Percentiles rank a stretch among this genome's conserved stretches.
Conservation (phyloP, 2,329 filamentous ascomycete species). For the Parasarocladium wereldwijsianum region DNA sequence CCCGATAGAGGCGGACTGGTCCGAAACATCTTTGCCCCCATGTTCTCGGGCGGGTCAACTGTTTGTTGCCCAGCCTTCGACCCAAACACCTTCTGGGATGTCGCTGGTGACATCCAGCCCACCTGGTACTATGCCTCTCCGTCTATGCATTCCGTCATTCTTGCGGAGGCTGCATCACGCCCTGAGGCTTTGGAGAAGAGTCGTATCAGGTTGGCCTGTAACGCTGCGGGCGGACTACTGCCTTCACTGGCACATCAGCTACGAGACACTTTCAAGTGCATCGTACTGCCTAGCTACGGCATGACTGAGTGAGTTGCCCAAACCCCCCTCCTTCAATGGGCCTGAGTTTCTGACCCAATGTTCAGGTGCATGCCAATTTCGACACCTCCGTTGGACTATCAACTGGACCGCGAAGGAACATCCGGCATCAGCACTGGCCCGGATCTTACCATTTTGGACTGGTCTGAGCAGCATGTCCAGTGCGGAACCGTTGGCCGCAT, state of each 20-base stretch:
- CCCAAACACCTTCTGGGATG: slow-evolving; percentile 40
- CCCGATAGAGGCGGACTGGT: slow-evolving; percentile 31
- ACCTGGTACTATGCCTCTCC: slow-evolving; percentile 46
- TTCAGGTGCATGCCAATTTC: slow-evolving; percentile 40
- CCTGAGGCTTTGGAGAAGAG: slow-evolving; percentile 23
- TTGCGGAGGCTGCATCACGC: slow-evolving; percentile 27
- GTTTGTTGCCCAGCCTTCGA: slow-evolving; percentile 40
- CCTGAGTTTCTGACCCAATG: neutral
- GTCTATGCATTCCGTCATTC: slow-evolving; percentile 39
- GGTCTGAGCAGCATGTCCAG: slow-evolving; percentile 15
- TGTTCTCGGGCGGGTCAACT: slow-evolving; percentile 36
- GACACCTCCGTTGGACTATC: slow-evolving; percentile 36
- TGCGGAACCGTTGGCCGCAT: slow-evolving; percentile 28
- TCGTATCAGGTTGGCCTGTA: slow-evolving; percentile 36
- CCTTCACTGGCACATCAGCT: slow-evolving; percentile 34
- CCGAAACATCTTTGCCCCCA: slow-evolving; percentile 37
- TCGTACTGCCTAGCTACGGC: slow-evolving; percentile 40
- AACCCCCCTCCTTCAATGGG: neutral
- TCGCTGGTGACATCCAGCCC: slow-evolving; percentile 28
- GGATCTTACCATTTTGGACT: slow-evolving; percentile 33
- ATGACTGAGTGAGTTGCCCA: slow-evolving; percentile 35
- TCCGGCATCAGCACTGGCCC: slow-evolving; percentile 37
- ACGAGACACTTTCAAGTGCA: slow-evolving; percentile 33
- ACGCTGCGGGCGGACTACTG: slow-evolving; percentile 37
- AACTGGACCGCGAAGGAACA: slow-evolving; percentile 34